Base-by-base conservation (phyloP, 1,284 basidiomycete species). In the Pseudozyma flocculosa region DNA sequence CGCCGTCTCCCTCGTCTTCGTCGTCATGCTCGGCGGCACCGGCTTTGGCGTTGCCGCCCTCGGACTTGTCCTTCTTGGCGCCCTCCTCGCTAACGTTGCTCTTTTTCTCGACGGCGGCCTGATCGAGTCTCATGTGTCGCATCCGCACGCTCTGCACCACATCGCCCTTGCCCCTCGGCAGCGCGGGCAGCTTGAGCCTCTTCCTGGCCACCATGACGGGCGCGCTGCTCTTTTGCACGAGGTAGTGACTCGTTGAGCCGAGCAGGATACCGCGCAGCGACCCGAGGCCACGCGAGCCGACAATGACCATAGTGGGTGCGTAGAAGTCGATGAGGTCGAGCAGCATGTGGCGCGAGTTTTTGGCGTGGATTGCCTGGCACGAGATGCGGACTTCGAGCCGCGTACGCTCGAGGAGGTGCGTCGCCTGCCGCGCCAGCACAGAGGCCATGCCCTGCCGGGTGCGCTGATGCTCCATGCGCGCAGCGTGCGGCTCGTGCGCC, bases 241-340 rank as follows among this genome's bases (percentile, higher is more conserved):
- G 86, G 78, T 98, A 98, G 79, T 97, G 91, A 3, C 90, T 94
- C 0, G 92, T 96, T 3, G 91, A 94, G n/a, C 93, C 93, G 34
- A 97, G 86, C 7, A 97, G 83, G 72, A 96, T 94, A 22, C 92
- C 92, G 76, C 94, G 94, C 50, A 97, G 79, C 70, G 91, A 88
- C 22, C 89, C 86, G 26, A 95, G 73, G 55, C 94, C 94, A 53
- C 94, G 87, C 18, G 90, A 94, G 5, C 94, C 94, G 10, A 97
- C 92, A 48, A 98, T 93, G 24, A 94, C 83, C 87, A 97, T 90
- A 3, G 87, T 88, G 1, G 94, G 94, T 60, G 92, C 87, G 46
- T 88, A 83, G 74, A 90, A 87, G 77, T 97, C 94, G 39, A 96
- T 88, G 52, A 96, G 84, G 87, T 80, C 80, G 23, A 97, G 81